phyloP scores from a whole-genome alignment of 2,329 filamentous ascomycete genomes.

The Myriosclerotinia scirpicola region DNA sequence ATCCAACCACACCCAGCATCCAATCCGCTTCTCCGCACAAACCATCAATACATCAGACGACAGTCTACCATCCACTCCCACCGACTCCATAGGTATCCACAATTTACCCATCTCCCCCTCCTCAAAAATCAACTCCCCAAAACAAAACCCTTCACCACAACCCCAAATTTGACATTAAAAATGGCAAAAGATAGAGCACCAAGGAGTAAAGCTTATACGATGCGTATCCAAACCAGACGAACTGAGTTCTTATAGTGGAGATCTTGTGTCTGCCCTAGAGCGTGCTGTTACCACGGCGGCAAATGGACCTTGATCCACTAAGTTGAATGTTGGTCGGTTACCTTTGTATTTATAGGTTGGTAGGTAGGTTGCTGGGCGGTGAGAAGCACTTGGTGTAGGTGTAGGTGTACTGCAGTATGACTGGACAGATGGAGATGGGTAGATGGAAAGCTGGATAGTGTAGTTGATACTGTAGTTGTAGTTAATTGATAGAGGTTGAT shows the following conservation, averaged over 20 bases:
- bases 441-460: neutral
- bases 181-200: slow-evolving; percentile 3
- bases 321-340: neutral
- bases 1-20: neutral
- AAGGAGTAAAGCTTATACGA: slow-evolving; percentile 1
- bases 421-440: neutral
- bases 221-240: slow-evolving; percentile 1
- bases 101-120: neutral
- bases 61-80: neutral
- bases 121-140: neutral
- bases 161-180: neutral
- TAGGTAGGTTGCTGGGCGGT: neutral
- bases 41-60: neutral
- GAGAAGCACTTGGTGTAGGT: too few species aligned
- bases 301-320: slow-evolving; percentile 8
- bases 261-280: slow-evolving; percentile 10
- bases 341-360: neutral
- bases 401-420: neutral
- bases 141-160: neutral
- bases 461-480: neutral
- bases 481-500: too few species aligned
- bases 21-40: neutral
- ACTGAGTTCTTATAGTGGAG: slow-evolving; percentile 10
- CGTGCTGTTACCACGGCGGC: slow-evolving; percentile 15
- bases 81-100: neutral